Percentiles rank a stretch among this genome's conserved stretches.
Conservation (phyloP, 2,329 filamentous ascomycete species). For the Bipolaris gigantea region DNA sequence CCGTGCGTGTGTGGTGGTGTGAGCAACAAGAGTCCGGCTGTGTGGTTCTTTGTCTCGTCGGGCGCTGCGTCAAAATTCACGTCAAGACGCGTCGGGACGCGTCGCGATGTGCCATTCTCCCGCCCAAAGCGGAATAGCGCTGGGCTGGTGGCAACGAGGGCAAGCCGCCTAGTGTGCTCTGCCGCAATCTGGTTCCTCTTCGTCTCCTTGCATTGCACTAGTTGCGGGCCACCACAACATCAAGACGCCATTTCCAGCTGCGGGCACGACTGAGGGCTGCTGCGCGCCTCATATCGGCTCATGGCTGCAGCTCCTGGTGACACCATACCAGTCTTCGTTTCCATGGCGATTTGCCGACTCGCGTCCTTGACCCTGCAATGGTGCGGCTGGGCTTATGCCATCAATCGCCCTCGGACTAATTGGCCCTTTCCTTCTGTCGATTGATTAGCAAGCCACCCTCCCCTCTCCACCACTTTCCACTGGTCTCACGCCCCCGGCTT, state of each 20-base stretch:
- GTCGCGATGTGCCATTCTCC: constrained; percentile 13
- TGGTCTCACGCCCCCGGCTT: background rate
- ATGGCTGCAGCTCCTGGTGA: no score
- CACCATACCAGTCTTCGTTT: background rate
- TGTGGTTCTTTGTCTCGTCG: constrained; percentile 3
- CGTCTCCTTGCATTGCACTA: background rate
- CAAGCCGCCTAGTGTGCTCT: constrained; percentile 3
- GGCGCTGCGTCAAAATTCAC: constrained; percentile 19
- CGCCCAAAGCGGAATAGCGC: constrained; percentile 2
- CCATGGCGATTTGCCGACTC: background rate
- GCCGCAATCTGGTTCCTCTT: background rate
- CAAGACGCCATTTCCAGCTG: no score
- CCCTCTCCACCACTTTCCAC: background rate
- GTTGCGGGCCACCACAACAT: background rate
- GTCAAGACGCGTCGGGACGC: constrained; percentile 30
- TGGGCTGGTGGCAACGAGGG: constrained; percentile 1
- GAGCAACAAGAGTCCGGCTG: background rate
- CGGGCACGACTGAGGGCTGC: no score
- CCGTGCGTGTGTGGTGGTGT: no score
- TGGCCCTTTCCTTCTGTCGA: no score
- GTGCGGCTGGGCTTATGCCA: no score
- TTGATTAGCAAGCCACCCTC: background rate
- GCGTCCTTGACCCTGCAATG: no score
- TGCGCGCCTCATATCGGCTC: no score
- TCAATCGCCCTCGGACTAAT: no score